Evolutionary conservation across 2,329 filamentous ascomycete genomes (phyloP).

Genomic region (Fusarium coffeatum): DNA sequence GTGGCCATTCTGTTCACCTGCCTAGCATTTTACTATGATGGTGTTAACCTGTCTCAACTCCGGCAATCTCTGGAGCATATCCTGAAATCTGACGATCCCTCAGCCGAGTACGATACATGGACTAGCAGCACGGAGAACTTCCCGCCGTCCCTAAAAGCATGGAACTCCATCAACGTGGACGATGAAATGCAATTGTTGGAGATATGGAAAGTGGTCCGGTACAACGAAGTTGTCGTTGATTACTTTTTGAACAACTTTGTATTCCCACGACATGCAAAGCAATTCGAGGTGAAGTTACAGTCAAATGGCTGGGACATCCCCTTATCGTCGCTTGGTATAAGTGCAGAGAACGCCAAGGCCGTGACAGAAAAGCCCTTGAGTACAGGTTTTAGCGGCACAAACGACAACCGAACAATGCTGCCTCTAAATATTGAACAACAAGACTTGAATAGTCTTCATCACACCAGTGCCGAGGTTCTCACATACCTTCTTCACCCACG

Average conservation of each 20-base stretch:
- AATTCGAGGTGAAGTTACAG: constrained; percentile 73
- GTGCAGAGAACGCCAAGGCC: background rate
- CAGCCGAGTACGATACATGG: constrained; percentile 67
- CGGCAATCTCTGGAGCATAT: constrained; percentile 63
- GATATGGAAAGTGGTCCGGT: constrained; percentile 65
- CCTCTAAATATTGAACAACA: constrained; percentile 71
- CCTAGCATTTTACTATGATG: constrained; percentile 74
- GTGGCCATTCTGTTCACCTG: constrained; percentile 74
- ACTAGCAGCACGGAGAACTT: constrained; percentile 56
- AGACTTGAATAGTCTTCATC: constrained; percentile 66
- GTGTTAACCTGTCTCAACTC: constrained; percentile 63
- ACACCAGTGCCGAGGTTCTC: constrained; percentile 74
- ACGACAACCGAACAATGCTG: constrained; percentile 70
- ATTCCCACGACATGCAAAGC: constrained; percentile 73
- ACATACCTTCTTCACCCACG: constrained; percentile 66
- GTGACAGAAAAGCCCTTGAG: constrained; percentile 54
- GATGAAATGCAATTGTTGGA: constrained; percentile 64
- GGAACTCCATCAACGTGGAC: constrained; percentile 70
- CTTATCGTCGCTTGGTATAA: constrained; percentile 49
- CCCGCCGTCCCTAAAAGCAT: constrained; percentile 63
- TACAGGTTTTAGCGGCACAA: constrained; percentile 79
- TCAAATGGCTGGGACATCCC: constrained; percentile 77
- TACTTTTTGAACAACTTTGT: constrained; percentile 74
- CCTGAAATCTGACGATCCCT: constrained; percentile 65
- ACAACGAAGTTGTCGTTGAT: constrained; percentile 64